phyloP scores from a whole-genome alignment of 495 filamentous ascomycete genomes.

The Pyrenula massariospora region DNA sequence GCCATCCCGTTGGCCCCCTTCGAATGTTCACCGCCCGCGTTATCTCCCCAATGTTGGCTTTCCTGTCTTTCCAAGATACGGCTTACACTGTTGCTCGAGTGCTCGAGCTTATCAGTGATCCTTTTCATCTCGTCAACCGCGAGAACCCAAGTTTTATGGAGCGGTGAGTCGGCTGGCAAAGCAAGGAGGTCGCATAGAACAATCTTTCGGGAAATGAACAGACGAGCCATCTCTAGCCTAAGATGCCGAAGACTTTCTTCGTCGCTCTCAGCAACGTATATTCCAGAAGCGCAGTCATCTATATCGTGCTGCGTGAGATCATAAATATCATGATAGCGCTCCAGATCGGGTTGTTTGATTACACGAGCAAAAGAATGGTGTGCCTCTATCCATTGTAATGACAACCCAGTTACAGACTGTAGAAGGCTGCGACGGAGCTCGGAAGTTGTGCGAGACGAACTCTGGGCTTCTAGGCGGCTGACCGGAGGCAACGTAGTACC shows the following conservation, averaged over 20 bases:
- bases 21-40: background rate
- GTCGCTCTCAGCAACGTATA: conserved; percentile 38
- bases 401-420: conserved; percentile 53
- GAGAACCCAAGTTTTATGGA: conserved; percentile 69
- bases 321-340: conserved; percentile 86
- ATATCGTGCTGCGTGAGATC: conserved; percentile 75
- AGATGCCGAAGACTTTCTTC: conserved; percentile 74
- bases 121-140: conserved; percentile 65
- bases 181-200: conserved; percentile 79
- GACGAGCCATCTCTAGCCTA: conserved; percentile 65
- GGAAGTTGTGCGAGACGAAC: conserved; percentile 65
- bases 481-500: conserved; percentile 79
- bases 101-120: conserved; percentile 42
- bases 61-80: conserved; percentile 73
- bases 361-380: conserved; percentile 56
- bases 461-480: conserved; percentile 65
- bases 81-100: conserved; percentile 45
- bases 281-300: background rate
- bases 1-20: background rate
- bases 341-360: conserved; percentile 65
- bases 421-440: conserved; percentile 66
- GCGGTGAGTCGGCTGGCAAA: conserved; percentile 73
- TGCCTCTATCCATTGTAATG: conserved; percentile 56
- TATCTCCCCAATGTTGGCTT: background rate
- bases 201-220: conserved; percentile 70